A percentile compares a stretch with the other conserved stretches of the same genome.
phyloP scores from a whole-genome alignment of 164 flowering plant species.

The Buxus sempervirens region DNA sequence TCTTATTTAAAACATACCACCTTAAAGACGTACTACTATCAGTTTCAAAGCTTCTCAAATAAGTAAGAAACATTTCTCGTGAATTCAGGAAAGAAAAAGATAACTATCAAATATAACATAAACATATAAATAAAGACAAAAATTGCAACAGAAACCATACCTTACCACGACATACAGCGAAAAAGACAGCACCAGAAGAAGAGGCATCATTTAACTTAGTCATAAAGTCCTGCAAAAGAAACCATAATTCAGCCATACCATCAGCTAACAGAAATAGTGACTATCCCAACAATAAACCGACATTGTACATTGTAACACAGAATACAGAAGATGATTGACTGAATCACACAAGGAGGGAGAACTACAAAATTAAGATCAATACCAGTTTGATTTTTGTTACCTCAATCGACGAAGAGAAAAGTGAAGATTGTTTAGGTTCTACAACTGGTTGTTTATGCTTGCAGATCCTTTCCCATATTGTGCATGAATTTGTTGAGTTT shows the following conservation, averaged over 20 bases:
- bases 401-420: constrained; percentile 70
- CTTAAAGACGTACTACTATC: too few relatives aligned
- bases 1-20: too few relatives aligned
- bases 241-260: constrained; percentile 12
- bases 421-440: constrained; percentile 86
- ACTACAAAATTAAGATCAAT: background rate
- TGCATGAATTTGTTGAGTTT: constrained; percentile 41
- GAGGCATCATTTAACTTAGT: constrained; percentile 70
- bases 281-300: too few relatives aligned
- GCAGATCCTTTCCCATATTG: constrained; percentile 96
- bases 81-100: background rate
- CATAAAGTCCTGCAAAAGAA: constrained; percentile 68
- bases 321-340: constrained; percentile 3
- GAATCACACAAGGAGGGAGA: background rate
- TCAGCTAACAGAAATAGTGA: background rate
- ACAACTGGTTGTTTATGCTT: constrained; percentile 88
- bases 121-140: background rate
- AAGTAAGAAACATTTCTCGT: background rate
- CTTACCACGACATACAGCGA: constrained; percentile 99
- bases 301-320: background rate
- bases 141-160: constrained; percentile 30
- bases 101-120: background rate
- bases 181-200: constrained; percentile 85
- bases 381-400: constrained; percentile 26
- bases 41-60: too few relatives aligned